Percentiles rank a stretch among this genome's conserved stretches.
These are phyloP conservation scores for Malus hybrid DNA, from an alignment of 331 rosid species.

Conservation along the genomic window DNA sequence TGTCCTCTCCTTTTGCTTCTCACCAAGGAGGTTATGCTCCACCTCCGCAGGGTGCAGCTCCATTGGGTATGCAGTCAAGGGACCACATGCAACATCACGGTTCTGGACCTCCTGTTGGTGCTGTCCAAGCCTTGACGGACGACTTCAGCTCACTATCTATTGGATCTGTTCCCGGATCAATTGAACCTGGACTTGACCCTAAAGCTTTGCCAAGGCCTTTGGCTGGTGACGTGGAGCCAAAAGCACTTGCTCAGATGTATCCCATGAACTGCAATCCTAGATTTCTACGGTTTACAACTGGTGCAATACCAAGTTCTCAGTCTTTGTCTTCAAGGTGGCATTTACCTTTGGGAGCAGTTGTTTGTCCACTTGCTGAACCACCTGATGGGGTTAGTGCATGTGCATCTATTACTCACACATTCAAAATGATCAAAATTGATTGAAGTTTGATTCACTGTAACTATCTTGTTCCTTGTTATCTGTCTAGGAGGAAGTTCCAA, in stretches of 20 bases:
- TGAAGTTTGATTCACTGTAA: background rate
- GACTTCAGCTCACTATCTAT: conserved; percentile 77
- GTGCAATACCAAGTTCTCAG: conserved; percentile 85
- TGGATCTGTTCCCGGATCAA: conserved; percentile 69
- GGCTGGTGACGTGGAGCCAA: conserved; percentile 79
- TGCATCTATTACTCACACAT: conserved; percentile 8
- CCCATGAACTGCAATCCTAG: conserved; percentile 73
- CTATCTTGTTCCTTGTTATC: conserved; percentile 18
- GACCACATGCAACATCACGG: conserved; percentile 51
- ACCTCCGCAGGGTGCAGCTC: conserved; percentile 46
- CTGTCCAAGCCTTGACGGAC: conserved; percentile 73
- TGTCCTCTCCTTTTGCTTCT: conserved; percentile 41
- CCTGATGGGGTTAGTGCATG: conserved; percentile 71
- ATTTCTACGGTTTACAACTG: conserved; percentile 76
- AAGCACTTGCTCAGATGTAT: conserved; percentile 41
- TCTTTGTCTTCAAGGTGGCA: conserved; percentile 98
- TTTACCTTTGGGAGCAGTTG: conserved; percentile 96
- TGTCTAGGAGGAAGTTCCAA: conserved; percentile 83
- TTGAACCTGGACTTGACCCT: conserved; percentile 76
- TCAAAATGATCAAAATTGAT: conserved; percentile 11
- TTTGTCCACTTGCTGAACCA: conserved; percentile 96
- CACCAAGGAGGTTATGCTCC: conserved; percentile 66
- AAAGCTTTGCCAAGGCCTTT: conserved; percentile 88
- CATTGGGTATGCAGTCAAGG: conserved; percentile 48
- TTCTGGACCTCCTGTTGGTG: conserved; percentile 52